Base-by-base conservation (phyloP, 495 filamentous ascomycete genomes). In the Lentithecium fluviatile region DNA sequence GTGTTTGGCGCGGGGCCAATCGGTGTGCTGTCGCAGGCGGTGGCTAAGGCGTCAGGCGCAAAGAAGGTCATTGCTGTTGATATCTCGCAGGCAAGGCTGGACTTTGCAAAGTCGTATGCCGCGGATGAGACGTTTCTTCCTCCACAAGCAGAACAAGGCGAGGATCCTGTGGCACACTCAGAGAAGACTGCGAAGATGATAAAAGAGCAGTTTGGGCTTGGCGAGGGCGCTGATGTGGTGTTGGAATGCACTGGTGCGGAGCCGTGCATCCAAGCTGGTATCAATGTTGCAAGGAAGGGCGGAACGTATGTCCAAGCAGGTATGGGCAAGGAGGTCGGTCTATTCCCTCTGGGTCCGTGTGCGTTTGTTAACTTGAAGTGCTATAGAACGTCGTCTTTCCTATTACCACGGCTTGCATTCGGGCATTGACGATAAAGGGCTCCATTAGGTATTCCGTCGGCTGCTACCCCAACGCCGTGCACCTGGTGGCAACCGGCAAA, bases 221-320 rank as follows among this genome's bases (percentile, higher is more conserved):
- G 52, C 1, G n/a, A n/a, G n/a, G 83, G 82, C 8, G 79, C 78
- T 2, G 82, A 86, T 70, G 77, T 79, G 7, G 80, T 79, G 0
- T 77, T 85, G 45, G 83, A 85, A 56, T 81, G 80, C 24, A 82
- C 80, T 0, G 83, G 82, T 0, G 81, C 77, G 0, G 81, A 80
- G 58, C 64, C 76, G 13, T 80, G 77, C 8, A 78, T 85, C n/a
- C 75, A 81, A 61, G 78, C 78, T 0, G 82, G 80, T 6, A 62
- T 66, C 24, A 74, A 82, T 55, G 77, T 77, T 25, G 68, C 80
- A 10, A 78, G 76, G 37, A 75, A 71, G 53, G 81, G 82, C 10
- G 82, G 83, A 11, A 83, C 76, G 6, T 85, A 80, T 60, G 82
- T 86, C 1, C 82, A 87, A 66, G 80, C 78, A 45, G 83, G 83